phyloP scores from a whole-genome alignment of 2,329 filamentous ascomycete species.

The Phyllosticta paracitricarpa region DNA sequence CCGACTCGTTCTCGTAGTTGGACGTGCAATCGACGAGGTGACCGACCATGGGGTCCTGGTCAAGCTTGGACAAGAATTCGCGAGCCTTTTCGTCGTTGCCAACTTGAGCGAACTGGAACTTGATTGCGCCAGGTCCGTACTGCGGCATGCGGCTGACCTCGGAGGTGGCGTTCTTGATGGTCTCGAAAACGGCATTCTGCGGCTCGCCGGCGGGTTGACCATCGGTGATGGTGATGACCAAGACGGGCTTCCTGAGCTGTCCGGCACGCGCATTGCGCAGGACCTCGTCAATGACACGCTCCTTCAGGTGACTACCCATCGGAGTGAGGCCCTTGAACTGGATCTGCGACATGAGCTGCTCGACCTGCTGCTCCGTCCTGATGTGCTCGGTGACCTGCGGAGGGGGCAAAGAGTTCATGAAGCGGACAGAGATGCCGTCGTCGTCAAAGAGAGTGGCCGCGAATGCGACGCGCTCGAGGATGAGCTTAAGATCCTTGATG shows the following conservation, averaged over 20 bases:
- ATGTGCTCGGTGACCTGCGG: slow-evolving; percentile 44
- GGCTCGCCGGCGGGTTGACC: slow-evolving; percentile 56
- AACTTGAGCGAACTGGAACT: slow-evolving; percentile 61
- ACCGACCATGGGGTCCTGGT: slow-evolving; percentile 53
- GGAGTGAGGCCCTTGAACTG: slow-evolving; percentile 58
- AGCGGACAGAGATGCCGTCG: slow-evolving; percentile 57
- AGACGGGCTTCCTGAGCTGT: slow-evolving; percentile 51
- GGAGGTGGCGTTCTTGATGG: slow-evolving; percentile 45
- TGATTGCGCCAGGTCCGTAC: slow-evolving; percentile 49
- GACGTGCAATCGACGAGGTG: slow-evolving; percentile 57
- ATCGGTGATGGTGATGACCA: slow-evolving; percentile 57
- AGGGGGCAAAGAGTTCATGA: slow-evolving; percentile 54
- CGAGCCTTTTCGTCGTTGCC: slow-evolving; percentile 56
- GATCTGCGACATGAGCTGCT: slow-evolving; percentile 47
- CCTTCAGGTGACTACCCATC: slow-evolving; percentile 52
- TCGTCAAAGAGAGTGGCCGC: slow-evolving; percentile 60
- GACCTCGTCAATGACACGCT: slow-evolving; percentile 55
- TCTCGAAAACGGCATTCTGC: slow-evolving; percentile 46
- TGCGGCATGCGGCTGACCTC: slow-evolving; percentile 37
- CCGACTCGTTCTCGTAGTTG: slow-evolving; percentile 59
- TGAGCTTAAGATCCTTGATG: slow-evolving; percentile 56
- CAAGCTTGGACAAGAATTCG: slow-evolving; percentile 54
- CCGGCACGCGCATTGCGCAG: slow-evolving; percentile 42
- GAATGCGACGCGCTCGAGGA: slow-evolving; percentile 52
- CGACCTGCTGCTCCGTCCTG: slow-evolving; percentile 47